Conservation (phyloP, 2,329 filamentous ascomycete genomes). For the Talaromyces piceae region DNA sequence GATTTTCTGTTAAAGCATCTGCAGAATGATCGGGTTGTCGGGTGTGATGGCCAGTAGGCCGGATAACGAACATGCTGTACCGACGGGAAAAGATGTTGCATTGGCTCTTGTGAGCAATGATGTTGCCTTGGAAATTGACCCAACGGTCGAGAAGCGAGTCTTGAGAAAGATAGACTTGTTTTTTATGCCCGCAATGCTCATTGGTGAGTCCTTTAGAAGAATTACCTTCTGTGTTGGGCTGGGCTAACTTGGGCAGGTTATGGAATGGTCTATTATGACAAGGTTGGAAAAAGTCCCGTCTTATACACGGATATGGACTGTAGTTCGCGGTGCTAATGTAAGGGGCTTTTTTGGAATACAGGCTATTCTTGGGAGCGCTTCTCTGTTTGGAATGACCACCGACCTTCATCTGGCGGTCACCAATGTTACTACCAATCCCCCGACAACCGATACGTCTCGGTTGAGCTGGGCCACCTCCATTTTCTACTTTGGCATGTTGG, state of each 20-base stretch:
- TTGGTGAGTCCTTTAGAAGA: conserved; percentile 31
- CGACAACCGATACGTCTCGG: conserved; percentile 57
- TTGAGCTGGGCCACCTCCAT: conserved; percentile 70
- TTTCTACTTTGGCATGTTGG: conserved; percentile 75
- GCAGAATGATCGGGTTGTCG: neutral
- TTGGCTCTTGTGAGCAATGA: conserved; percentile 1
- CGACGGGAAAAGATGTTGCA: neutral
- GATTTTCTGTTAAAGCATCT: neutral
- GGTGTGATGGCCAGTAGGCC: neutral
- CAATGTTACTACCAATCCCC: conserved; percentile 44
- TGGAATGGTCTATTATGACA: conserved; percentile 64
- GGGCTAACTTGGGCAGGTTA: conserved; percentile 33
- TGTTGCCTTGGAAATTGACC: conserved; percentile 39
- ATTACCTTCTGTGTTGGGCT: neutral
- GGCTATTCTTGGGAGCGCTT: conserved; percentile 66
- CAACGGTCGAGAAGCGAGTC: conserved; percentile 48
- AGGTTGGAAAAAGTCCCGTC: conserved; percentile 32
- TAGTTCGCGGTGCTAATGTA: neutral
- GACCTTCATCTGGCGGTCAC: conserved; percentile 56
- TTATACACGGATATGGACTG: neutral
- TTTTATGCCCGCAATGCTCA: conserved; percentile 60
- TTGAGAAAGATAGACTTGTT: conserved; percentile 61
- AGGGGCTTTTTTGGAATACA: conserved; percentile 21
- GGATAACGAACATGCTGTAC: neutral
- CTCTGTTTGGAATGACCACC: conserved; percentile 67